phyloP scores from a whole-genome alignment of 331 rosid species.

The Pyracantha coccinea region DNA sequence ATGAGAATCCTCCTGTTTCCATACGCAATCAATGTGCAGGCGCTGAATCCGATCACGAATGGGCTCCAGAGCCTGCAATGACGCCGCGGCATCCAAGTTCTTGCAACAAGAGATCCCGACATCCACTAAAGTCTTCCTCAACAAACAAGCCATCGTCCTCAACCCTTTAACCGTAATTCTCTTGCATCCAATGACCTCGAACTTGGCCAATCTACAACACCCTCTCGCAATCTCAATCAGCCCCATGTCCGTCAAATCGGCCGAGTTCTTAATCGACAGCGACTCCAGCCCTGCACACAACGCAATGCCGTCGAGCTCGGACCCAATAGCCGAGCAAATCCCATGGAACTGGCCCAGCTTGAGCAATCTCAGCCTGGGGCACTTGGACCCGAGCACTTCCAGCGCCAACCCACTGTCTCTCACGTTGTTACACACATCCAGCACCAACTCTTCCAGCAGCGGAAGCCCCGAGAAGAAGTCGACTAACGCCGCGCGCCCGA shows the following conservation, averaged over 20 bases:
- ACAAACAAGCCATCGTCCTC: slow-evolving; percentile 61
- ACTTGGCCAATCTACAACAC: slow-evolving; percentile 49
- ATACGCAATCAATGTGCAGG: slow-evolving; percentile 82
- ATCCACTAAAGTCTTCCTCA: slow-evolving; percentile 43
- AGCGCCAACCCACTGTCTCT: slow-evolving; percentile 60
- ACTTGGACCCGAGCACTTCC: slow-evolving; percentile 53
- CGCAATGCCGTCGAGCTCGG: slow-evolving; percentile 78
- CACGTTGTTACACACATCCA: slow-evolving; percentile 78
- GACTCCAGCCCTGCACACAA: slow-evolving; percentile 69
- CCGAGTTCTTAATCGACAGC: slow-evolving; percentile 52
- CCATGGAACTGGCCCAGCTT: slow-evolving; percentile 77
- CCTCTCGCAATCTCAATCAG: slow-evolving; percentile 88
- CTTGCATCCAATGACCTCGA: slow-evolving; percentile 67
- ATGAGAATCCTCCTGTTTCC: slow-evolving; percentile 20
- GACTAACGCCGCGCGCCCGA: slow-evolving; percentile 41
- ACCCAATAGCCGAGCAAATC: slow-evolving; percentile 61
- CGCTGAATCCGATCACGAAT: slow-evolving; percentile 54
- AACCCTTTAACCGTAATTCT: slow-evolving; percentile 57
- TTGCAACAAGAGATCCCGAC: slow-evolving; percentile 63
- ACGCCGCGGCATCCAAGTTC: slow-evolving; percentile 44
- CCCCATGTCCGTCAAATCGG: slow-evolving; percentile 82
- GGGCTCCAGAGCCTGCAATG: slow-evolving; percentile 67
- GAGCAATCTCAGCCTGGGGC: slow-evolving; percentile 57
- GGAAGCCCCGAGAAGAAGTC: slow-evolving; percentile 69
- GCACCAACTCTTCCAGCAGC: slow-evolving; percentile 64